Conservation (phyloP, 257 asterid species). For the Ehretia macrophylla region DNA sequence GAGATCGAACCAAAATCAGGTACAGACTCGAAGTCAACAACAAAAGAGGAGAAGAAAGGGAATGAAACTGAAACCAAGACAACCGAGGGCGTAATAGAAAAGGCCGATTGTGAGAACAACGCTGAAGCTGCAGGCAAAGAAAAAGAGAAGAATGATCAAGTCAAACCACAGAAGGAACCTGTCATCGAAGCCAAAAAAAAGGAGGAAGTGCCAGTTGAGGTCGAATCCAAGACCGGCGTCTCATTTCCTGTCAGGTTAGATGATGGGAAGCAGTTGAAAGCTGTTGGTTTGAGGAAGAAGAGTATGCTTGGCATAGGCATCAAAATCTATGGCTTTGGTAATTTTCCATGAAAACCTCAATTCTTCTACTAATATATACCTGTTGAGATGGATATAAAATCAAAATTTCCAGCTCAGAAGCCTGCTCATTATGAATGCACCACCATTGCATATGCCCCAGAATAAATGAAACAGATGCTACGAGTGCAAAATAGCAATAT, state of each 20-base stretch:
- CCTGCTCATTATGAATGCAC: no score
- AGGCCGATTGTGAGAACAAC: slow-evolving; percentile 15
- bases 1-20: slow-evolving; percentile 44
- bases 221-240: slow-evolving; percentile 56
- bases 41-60: slow-evolving; percentile 10
- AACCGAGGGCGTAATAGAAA: slow-evolving; percentile 24
- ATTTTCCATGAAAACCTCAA: not conserved
- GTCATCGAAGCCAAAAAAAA: slow-evolving; percentile 19
- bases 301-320: slow-evolving; percentile 68
- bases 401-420: no score
- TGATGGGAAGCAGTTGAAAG: slow-evolving; percentile 50
- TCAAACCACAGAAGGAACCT: slow-evolving; percentile 17
- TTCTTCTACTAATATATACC: not conserved
- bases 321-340: slow-evolving; percentile 69
- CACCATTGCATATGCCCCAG: no score
- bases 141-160: slow-evolving; percentile 22
- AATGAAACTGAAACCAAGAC: slow-evolving; percentile 12
- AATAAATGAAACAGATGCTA: no score
- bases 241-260: slow-evolving; percentile 54
- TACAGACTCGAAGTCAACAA: slow-evolving; percentile 25
- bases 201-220: slow-evolving; percentile 48
- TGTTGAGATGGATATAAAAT: not conserved
- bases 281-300: slow-evolving; percentile 72
- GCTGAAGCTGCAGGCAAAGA: slow-evolving; percentile 18
- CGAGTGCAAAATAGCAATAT: no score